Evolutionary conservation across 2,329 filamentous ascomycete genomes (phyloP), one percentile per base, ranked within the genome.

Genomic region (Exophiala bonariae): DNA sequence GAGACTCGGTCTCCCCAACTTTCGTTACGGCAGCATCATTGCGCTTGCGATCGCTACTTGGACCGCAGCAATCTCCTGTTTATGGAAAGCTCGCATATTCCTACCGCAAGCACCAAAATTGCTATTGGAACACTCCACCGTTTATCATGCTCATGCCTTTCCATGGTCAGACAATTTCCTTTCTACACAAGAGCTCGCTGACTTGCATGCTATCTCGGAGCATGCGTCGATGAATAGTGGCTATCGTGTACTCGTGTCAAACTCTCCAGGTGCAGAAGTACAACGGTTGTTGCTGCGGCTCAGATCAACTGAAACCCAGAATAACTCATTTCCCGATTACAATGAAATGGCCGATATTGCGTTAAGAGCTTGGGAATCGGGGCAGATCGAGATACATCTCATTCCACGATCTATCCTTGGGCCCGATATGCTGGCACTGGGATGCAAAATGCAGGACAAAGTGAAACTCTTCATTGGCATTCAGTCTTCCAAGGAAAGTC

Each of bases 121-220:
- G 31, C n/a, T 37, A 8, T 4, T 20, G 6, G 61, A 66, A 10
- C 60, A 64, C 32, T 66, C 63, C 13, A 63, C 55, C 5, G 66
- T 62, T 40, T 75, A 69, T 46, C 70, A 73, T 51, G 70, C 72
- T 5, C 74, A 74, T 51, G 69, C 66, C 8, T 68, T 68, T 2
- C 64, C 66, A 3, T 72, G 70, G 56, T 49, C 59, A 23, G 71
- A 77, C 50, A 67, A 67, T 2, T 64, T 74, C 36, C 74, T 70
- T 61, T 78, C 74, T 10, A 75, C 77, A 54, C 71, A 72, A 44
- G 75, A 78, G 48, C 63, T 78, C n/a, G 66, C 73, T 40, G 69
- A 68, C 2, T 68, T 75, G 38, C 72, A 68, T 44, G 66, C 76
- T 33, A 70, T 65, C 28, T 59, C 76, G 7, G 63, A 62, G 9